Percentiles rank a stretch among this genome's conserved stretches.
Conservation (phyloP, 768 basidiomycete genomes). For the Dacryopinax primogenitus region DNA sequence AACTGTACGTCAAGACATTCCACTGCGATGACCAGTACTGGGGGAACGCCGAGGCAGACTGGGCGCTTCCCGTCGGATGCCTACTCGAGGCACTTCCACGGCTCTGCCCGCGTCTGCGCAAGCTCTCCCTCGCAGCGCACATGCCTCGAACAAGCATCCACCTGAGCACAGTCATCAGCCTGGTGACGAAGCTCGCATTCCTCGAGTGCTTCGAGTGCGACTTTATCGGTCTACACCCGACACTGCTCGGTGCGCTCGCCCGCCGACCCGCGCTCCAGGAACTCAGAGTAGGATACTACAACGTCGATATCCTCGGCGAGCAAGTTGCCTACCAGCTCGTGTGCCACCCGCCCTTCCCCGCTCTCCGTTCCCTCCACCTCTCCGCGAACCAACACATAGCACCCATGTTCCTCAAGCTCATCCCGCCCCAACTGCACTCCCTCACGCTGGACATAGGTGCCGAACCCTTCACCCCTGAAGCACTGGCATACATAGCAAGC, state of each 20-base stretch:
- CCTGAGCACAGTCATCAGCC: neutral
- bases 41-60: constrained; percentile 7
- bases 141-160: constrained; percentile 1
- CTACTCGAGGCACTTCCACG: neutral
- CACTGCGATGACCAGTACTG: constrained; percentile 3
- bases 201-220: constrained; percentile 7
- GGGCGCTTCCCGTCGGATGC: neutral
- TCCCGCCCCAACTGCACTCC: constrained; percentile 1
- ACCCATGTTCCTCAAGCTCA: constrained; percentile 3
- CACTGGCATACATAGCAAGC: neutral
- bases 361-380: neutral
- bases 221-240: neutral
- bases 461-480: neutral
- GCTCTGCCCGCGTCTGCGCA: neutral
- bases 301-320: constrained; percentile 8
- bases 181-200: neutral
- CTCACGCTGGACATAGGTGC: neutral
- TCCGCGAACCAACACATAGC: neutral
- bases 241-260: constrained; percentile 6
- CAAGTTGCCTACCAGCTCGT: neutral
- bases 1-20: constrained; percentile 6
- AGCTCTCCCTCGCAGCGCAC: neutral
- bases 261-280: neutral
- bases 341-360: constrained; percentile 3
- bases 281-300: neutral